Base-by-base conservation (phyloP, 768 basidiomycete species). In the Boletus rubroflammeus region DNA sequence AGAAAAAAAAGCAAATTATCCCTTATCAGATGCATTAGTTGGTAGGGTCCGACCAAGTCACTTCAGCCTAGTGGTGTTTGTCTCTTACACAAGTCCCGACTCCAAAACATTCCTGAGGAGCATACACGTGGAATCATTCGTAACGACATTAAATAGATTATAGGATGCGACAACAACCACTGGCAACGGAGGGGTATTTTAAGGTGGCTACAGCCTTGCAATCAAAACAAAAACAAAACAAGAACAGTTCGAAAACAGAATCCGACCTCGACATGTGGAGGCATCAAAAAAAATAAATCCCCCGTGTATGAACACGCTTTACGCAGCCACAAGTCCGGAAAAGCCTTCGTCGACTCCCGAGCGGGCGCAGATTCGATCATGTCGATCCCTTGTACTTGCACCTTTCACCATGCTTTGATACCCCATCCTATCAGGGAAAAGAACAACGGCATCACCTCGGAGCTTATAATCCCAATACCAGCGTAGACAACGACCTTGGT, bases 401-500 rank as follows among this genome's bases (percentile, higher is more conserved):
- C 48, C 19, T 8, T 29, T 68, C 35, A 72, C 64, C 69, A 76
- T 4, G 73, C 73, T 15, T 67, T 71, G 19, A 86, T 75, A 23
- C 88, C 88, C 84, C 83, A 88, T 2, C 84, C 88, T 7, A 88
- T 60, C 3, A 81, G 48, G 60, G 87, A 83, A 61, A 90, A 93
- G 61, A 82, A 67, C 13, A 85, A 72, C 0, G 92, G 92, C 31
- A 86, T 73, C 0, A 75, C 69, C 59, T 87, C 83, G 14, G 74
- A 70, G 2, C 85, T 81, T 11, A 94, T 65, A 13, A 88, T 69
- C 0, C 81, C 92, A 55, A 98, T 96, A 0, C 95, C 94, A 47
- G 81, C 78, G 67, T 98, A 96, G 5, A 95, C 93, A 41, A 92
- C 83, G 13, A 94, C 84, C 74, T 94, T 95, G 26, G 93, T 94